These are phyloP conservation scores for Yamadazyma triangularis DNA, from an alignment of 1,139 yeast species.

Conservation along the genomic window DNA sequence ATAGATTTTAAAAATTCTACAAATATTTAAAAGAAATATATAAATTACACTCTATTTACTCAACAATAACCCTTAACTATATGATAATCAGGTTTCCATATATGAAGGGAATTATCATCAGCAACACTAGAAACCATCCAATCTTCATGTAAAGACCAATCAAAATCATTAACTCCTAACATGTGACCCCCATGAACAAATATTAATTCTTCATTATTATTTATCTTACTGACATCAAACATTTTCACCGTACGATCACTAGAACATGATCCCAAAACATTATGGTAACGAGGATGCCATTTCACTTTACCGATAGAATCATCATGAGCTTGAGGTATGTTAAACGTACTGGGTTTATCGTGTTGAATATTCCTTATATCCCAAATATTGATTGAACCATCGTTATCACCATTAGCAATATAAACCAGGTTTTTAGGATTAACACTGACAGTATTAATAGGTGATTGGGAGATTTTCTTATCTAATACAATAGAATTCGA, in stretches of 20 bases:
- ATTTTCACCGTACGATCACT: slow-evolving; percentile 66
- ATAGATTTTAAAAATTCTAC: too few species aligned
- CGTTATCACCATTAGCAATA: slow-evolving; percentile 66
- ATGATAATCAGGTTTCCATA: slow-evolving; percentile 64
- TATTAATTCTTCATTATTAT: slow-evolving; percentile 38
- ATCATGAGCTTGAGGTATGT: slow-evolving; percentile 41
- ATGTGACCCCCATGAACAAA: slow-evolving; percentile 91
- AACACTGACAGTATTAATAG: slow-evolving; percentile 64
- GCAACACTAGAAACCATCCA: slow-evolving; percentile 82
- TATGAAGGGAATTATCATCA: slow-evolving; percentile 82
- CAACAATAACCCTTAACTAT: slow-evolving; percentile 12
- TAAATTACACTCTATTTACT: too few species aligned
- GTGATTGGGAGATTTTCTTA: slow-evolving; percentile 32
- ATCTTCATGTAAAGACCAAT: slow-evolving; percentile 80
- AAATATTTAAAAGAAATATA: too few species aligned
- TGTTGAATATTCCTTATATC: slow-evolving; percentile 52
- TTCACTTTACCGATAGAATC: slow-evolving; percentile 65
- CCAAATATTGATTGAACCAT: slow-evolving; percentile 60
- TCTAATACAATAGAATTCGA: slow-evolving; percentile 15
- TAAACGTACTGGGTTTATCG: slow-evolving; percentile 5
- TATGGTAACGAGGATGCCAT: slow-evolving; percentile 68
- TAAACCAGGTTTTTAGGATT: slow-evolving; percentile 50
- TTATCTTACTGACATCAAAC: slow-evolving; percentile 58
- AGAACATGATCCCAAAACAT: slow-evolving; percentile 69
- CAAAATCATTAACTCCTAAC: slow-evolving; percentile 78